Percentiles rank a stretch among this genome's conserved stretches.
Evolutionary conservation across 106 monocot genomes (phyloP).

Genomic region (Dactylorhiza incarnata): DNA sequence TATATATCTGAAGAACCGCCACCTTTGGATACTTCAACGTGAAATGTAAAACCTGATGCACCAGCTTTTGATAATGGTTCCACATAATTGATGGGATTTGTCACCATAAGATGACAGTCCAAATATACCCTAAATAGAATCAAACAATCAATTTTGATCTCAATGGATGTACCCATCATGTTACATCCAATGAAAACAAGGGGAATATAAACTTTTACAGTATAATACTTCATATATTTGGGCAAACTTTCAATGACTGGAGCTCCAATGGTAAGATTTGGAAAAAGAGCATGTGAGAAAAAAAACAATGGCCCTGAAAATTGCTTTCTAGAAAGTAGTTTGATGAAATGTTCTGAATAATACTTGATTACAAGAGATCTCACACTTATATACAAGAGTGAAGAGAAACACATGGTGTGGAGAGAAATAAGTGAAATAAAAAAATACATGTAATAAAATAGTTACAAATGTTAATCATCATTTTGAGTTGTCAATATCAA

Average conservation of each 20-base stretch:
- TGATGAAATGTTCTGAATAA: no score
- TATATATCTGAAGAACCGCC: background rate
- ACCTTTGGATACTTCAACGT: conserved; percentile 93
- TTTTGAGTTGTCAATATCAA: no score
- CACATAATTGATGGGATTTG: conserved; percentile 87
- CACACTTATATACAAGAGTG: no score
- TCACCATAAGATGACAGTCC: conserved; percentile 99
- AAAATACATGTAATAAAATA: no score
- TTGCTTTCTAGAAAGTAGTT: background rate
- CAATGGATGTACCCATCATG: background rate
- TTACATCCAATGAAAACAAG: background rate
- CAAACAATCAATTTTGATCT: conserved; percentile 3
- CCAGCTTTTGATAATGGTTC: conserved; percentile 92
- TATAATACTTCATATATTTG: conserved; percentile 64
- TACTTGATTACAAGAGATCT: no score
- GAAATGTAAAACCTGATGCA: conserved; percentile 99
- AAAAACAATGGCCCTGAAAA: background rate
- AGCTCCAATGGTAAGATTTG: conserved; percentile 97
- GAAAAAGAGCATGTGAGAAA: conserved; percentile 73
- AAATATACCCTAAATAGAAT: conserved; percentile 65
- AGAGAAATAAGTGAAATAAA: no score
- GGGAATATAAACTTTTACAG: background rate
- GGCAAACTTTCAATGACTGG: conserved; percentile 90
- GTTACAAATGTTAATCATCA: no score
- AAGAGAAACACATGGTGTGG: no score